A percentile compares a stretch with the other conserved stretches of the same genome.
Evolutionary conservation across 768 basidiomycete genomes (phyloP).

Genomic region (Leucosporidium scottii): DNA sequence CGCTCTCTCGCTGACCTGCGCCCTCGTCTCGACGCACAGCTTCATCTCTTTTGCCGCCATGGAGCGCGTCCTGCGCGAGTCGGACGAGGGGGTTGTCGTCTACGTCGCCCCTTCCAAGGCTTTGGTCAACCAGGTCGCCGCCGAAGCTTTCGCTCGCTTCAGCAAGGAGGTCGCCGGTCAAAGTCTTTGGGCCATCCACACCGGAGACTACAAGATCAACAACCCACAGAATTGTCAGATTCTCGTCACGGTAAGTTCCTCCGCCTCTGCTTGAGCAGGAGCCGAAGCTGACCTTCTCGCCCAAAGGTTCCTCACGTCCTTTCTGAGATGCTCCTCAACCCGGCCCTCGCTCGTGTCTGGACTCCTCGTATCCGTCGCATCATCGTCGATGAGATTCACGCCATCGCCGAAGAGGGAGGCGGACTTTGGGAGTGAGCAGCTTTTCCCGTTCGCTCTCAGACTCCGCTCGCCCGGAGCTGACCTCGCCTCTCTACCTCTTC

Average conservation of each 20-base stretch:
- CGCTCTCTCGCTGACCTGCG: too few species aligned
- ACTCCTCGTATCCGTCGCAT: conserved; percentile 61
- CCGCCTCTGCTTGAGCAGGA: background rate
- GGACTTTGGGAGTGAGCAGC: conserved; percentile 57
- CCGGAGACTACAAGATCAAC: conserved; percentile 41
- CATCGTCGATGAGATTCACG: conserved; percentile 58
- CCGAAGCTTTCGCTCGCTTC: conserved; percentile 56
- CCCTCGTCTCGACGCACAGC: too few species aligned
- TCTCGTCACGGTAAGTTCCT: conserved; percentile 53
- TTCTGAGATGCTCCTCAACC: conserved; percentile 62
- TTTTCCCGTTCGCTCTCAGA: background rate
- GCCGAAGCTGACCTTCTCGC: background rate
- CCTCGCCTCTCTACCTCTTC: too few species aligned
- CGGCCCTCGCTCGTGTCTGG: conserved; percentile 57
- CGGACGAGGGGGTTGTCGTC: conserved; percentile 61
- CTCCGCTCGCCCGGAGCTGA: background rate
- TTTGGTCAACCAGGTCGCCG: conserved; percentile 58
- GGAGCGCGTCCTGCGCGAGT: conserved; percentile 58
- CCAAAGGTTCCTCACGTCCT: conserved; percentile 53
- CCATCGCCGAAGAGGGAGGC: conserved; percentile 62
- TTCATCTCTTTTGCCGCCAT: conserved; percentile 41
- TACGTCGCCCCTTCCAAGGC: conserved; percentile 73
- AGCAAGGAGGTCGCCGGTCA: conserved; percentile 56
- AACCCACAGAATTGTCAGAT: conserved; percentile 65
- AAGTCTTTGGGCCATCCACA: conserved; percentile 43